Conservation (phyloP, 768 basidiomycete species). For the Macrocybe gigantea region DNA sequence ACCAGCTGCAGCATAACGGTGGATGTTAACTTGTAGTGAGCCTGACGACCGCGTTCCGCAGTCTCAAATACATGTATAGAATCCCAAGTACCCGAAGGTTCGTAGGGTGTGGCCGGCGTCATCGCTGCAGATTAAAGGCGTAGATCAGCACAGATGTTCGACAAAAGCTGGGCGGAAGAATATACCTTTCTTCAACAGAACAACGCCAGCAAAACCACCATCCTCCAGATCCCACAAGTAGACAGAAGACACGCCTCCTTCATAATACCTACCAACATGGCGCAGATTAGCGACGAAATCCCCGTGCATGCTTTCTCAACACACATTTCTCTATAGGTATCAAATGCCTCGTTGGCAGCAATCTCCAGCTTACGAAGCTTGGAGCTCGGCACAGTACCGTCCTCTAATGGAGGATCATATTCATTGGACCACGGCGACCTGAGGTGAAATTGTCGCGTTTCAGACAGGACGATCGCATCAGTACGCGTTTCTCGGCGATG, state of each 20-base stretch:
- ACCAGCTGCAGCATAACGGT: conserved; percentile 94
- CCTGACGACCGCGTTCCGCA: conserved; percentile 84
- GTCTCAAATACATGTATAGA: conserved; percentile 98
- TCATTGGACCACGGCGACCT: conserved; percentile 99
- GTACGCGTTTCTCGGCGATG: background rate
- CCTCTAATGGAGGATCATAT: conserved; percentile 86
- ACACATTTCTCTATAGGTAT: conserved; percentile 93
- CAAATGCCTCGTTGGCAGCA: conserved; percentile 92
- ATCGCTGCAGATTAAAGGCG: conserved; percentile 40
- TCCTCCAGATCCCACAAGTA: conserved; percentile 99
- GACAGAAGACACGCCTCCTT: conserved; percentile 95
- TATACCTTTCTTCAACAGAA: conserved; percentile 78
- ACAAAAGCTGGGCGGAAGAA: background rate
- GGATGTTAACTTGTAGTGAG: conserved; percentile 95
- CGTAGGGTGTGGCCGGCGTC: conserved; percentile 45
- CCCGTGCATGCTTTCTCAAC: conserved; percentile 10
- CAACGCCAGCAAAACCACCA: conserved; percentile 94
- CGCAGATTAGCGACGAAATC: background rate
- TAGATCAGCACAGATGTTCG: background rate
- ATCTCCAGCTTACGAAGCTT: conserved; percentile 90
- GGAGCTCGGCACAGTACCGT: conserved; percentile 80
- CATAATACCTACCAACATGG: conserved; percentile 68
- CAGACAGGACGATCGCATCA: background rate
- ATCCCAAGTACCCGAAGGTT: conserved; percentile 90
- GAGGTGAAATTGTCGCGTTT: conserved; percentile 1